These are phyloP conservation scores for Yamadazyma paraphyllophila DNA, from an alignment of 805 yeast genomes.

Conservation along the genomic window DNA sequence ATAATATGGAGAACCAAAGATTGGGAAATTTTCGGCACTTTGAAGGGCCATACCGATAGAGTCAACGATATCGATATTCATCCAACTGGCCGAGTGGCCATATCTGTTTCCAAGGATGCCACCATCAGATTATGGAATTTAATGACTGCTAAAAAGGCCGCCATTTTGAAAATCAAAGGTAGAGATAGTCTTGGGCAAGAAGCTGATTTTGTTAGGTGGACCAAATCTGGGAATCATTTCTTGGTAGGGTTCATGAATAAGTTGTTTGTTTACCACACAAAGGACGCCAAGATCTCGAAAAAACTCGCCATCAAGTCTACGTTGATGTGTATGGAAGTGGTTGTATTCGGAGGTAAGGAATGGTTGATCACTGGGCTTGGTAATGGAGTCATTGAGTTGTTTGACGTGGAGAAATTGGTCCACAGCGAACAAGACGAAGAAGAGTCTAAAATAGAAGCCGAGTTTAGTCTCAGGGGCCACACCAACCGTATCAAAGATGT, in stretches of 20 bases:
- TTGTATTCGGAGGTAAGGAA: conserved; percentile 46
- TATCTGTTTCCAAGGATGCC: conserved; percentile 82
- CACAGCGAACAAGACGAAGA: conserved; percentile 7
- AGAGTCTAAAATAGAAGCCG: conserved; percentile 42
- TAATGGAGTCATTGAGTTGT: conserved; percentile 68
- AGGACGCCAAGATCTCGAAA: conserved; percentile 55
- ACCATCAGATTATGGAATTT: conserved; percentile 90
- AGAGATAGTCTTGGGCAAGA: conserved; percentile 64
- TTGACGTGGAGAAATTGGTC: conserved; percentile 36
- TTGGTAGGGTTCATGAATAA: conserved; percentile 71
- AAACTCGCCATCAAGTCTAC: conserved; percentile 54
- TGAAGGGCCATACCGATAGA: conserved; percentile 86
- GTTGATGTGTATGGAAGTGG: conserved; percentile 65
- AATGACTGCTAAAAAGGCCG: conserved; percentile 95
- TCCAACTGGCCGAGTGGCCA: conserved; percentile 85
- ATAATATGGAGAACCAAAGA: conserved; percentile 94
- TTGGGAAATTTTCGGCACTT: conserved; percentile 87
- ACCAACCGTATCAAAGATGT: conserved; percentile 83
- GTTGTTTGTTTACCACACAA: conserved; percentile 62
- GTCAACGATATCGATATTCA: conserved; percentile 86
- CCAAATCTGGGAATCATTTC: conserved; percentile 63
- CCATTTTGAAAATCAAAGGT: conserved; percentile 69
- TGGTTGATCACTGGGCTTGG: conserved; percentile 66
- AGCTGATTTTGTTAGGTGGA: conserved; percentile 69
- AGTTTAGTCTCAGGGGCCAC: conserved; percentile 71